Conservation (phyloP, 345 rosid species). For the Carallia brachiata region DNA sequence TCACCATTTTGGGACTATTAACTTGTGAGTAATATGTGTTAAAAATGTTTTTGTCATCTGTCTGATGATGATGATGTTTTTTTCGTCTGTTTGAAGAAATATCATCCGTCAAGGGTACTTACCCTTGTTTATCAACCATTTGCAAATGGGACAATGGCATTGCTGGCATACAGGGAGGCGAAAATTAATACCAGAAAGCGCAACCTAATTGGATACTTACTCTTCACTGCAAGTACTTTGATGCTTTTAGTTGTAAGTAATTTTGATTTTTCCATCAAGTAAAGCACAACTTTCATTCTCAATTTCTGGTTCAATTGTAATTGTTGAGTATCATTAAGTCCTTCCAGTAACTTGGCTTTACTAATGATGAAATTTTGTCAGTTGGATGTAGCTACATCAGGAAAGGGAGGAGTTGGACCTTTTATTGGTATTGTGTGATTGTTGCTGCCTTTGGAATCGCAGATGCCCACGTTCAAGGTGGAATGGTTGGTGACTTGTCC, state of each 20-base stretch:
- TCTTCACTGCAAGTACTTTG: conserved; percentile 56
- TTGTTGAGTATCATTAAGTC: neutral
- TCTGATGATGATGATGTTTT: neutral
- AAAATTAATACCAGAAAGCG: conserved; percentile 65
- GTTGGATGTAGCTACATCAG: conserved; percentile 73
- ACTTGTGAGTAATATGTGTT: no score
- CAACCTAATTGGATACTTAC: conserved; percentile 54
- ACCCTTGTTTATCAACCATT: conserved; percentile 82
- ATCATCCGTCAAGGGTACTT: conserved; percentile 89
- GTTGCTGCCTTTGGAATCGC: conserved; percentile 72
- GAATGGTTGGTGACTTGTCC: conserved; percentile 83
- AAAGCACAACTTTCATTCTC: neutral
- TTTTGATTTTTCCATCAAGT: neutral
- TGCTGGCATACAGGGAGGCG: conserved; percentile 67
- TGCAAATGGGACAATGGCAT: conserved; percentile 57
- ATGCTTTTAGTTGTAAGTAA: conserved; percentile 74
- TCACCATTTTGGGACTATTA: no score
- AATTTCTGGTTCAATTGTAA: neutral
- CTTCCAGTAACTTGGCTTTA: neutral
- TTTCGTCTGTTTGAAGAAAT: conserved; percentile 41
- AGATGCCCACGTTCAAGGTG: conserved; percentile 85
- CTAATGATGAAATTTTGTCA: conserved; percentile 17
- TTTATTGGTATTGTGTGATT: conserved; percentile 56
- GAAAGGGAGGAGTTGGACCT: conserved; percentile 69
- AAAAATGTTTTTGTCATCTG: neutral